These are phyloP conservation scores for Geranium incanum DNA, from an alignment of 441 rosid genomes.

Conservation along the genomic window DNA sequence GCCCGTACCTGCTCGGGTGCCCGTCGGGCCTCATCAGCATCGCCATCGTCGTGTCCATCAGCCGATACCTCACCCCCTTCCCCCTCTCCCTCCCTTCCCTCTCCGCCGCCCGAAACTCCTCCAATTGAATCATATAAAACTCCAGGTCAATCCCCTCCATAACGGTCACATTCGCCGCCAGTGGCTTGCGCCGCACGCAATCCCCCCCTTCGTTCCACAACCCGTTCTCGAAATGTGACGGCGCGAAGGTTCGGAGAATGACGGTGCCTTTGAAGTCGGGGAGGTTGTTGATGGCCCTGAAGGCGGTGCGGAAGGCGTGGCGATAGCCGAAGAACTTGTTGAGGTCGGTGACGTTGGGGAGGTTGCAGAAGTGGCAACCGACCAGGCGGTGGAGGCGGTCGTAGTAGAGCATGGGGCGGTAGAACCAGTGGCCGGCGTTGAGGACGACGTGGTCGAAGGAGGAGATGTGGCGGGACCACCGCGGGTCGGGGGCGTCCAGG, in stretches of 20 bases:
- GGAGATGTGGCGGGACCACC: constrained; percentile 40
- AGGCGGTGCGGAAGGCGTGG: constrained; percentile 44
- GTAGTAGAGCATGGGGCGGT: constrained; percentile 35
- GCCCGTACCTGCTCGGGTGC: constrained; percentile 53
- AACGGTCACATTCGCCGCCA: constrained; percentile 27
- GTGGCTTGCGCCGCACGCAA: constrained; percentile 40
- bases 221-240: constrained; percentile 54
- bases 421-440: constrained; percentile 54
- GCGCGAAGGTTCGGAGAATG: constrained; percentile 41
- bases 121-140: constrained; percentile 50
- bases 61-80: constrained; percentile 36
- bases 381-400: constrained; percentile 26
- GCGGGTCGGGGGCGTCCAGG: constrained; percentile 39
- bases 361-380: constrained; percentile 40
- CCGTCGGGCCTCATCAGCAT: constrained; percentile 54
- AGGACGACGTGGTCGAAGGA: constrained; percentile 42
- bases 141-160: constrained; percentile 37
- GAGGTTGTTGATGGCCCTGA: constrained; percentile 33
- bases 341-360: constrained; percentile 34
- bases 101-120: constrained; percentile 52
- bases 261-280: constrained; percentile 42
- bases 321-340: constrained; percentile 43
- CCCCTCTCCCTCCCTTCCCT: constrained; percentile 33
- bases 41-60: constrained; percentile 44
- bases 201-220: constrained; percentile 55